Base-by-base conservation (phyloP, 2,329 filamentous ascomycete genomes). In the Rhynchosporium agropyri region DNA sequence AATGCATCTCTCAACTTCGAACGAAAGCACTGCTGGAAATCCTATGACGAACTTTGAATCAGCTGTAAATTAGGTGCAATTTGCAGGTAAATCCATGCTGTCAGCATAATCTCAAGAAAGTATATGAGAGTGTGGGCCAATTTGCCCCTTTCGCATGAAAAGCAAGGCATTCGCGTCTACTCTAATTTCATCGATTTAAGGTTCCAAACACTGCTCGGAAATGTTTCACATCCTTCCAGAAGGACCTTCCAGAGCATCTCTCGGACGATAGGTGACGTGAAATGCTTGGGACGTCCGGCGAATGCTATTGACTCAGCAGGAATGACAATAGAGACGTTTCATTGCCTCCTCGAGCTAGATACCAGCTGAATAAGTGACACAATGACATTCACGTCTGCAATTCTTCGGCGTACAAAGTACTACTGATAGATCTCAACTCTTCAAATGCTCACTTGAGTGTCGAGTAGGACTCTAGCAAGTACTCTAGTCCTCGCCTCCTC, bases 41-140 rank as follows among this genome's bases (percentile, higher is more conserved):
- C 42, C 36, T 15, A 20, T 36, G 38, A 33, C 20, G 33, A 28
- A 40, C 29, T 33, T 57, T 57, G 12, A 9, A 20, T 5, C 29
- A 28, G 10, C n/a, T 56, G 9, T 15, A n/a, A 33, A 20, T 20
- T n/a, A 38, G 33, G 36, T 38, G 51, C 50, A 40, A n/a, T 38
- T 5, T 26, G 36, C 9, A 40, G n/a, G 38, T n/a, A 10, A 42
- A 10, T 28, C 13, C n/a, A 28, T 1, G n/a, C 51, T 26, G 5
- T 46, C 43, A 13, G 51, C 51, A 28, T 54, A 33, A 54, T 28
- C 36, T 33, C 51, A 42, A 29, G 36, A n/a, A n/a, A 36, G 33
- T 1, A 20, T 42, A 10, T 12, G 29, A 40, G 15, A 20, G 31
- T n/a, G 36, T 20, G 28, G 36, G 20, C 36, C 36, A 54, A 20